Evolutionary conservation across 1,139 yeast species (phyloP), one percentile per base, ranked within the genome.

Genomic region (Sugiyamaella castrensis): DNA sequence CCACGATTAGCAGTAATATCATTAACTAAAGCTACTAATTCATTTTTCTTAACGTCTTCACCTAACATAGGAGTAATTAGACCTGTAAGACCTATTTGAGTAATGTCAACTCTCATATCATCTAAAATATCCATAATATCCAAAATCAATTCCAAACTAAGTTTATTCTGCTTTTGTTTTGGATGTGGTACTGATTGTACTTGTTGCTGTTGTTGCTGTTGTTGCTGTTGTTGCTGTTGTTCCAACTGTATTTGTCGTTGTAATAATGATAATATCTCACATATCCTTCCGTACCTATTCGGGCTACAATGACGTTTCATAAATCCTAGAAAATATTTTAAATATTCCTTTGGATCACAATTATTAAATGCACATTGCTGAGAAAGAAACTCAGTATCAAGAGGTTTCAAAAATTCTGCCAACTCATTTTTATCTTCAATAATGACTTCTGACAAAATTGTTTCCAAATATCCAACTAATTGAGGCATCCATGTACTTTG

Each of bases 401-500:
- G 37, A 19, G 53, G 49, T 12, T 34, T 24, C 31, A 48, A 39
- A 30, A 52, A 54, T 16, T 47, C 50, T 28, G 45, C 47, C 40
- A 19, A 26, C 33, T 51, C 47, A 11, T 47, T 43, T 13, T 45
- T 43, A 36, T 51, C 41, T 31, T 54, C 46, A 27, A 51, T 45
- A 43, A 52, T 31, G 35, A 41, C 35, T 16, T 48, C 48, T 30
- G 34, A 37, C 11, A 52, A 52, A 12, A 43, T 28, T 8, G 29
- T 32, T 32, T 48, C 36, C 6, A 44, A 29, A 40, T 56, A 58
- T 31, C 51, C 52, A 28, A 59, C 47, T 36, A 59, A 45, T 33
- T 50, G 45, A n/a, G 62, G 62, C 28, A 59, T 46, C 63, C 63
- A 60, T 37, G 47, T 39, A 15, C 39, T 51, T 38, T 60, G 64